These are phyloP conservation scores for Theileria luwenshuni DNA, from an alignment of 169 alveolate genomes.

Conservation along the genomic window DNA sequence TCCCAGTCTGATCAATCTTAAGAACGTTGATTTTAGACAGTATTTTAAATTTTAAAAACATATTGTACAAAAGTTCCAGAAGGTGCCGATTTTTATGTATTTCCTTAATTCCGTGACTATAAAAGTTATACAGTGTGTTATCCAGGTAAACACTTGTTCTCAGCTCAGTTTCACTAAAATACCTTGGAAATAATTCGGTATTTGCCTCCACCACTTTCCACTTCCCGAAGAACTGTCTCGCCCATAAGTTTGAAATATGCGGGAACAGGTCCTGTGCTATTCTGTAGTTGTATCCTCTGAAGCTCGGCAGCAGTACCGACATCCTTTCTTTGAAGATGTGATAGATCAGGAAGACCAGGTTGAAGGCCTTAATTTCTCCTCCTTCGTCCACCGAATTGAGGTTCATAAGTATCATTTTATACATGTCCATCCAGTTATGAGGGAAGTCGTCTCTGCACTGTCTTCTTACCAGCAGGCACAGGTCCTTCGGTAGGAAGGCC, in stretches of 20 bases:
- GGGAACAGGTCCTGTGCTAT: conserved; percentile 46
- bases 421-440: conserved; percentile 35
- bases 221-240: conserved; percentile 34
- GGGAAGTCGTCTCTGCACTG: conserved; percentile 55
- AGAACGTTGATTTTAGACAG: not conserved
- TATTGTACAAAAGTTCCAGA: conserved; percentile 30
- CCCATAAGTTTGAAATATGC: conserved; percentile 52
- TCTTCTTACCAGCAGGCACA: conserved; percentile 36
- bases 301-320: conserved; percentile 43
- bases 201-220: conserved; percentile 32
- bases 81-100: conserved; percentile 31
- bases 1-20: not conserved
- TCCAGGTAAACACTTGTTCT: conserved; percentile 46
- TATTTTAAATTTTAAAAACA: conserved; percentile 17
- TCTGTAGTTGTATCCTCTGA: conserved; percentile 25
- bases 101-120: conserved; percentile 28
- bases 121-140: conserved; percentile 29
- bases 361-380: conserved; percentile 11
- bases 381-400: conserved; percentile 1
- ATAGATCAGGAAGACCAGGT: conserved; percentile 27
- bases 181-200: not conserved
- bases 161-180: conserved; percentile 12
- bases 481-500: conserved; percentile 36
- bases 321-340: conserved; percentile 59
- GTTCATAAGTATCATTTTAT: conserved; percentile 22